Base-by-base conservation (phyloP, 176 grass and related monocot genomes). In the Zea luxurians region DNA sequence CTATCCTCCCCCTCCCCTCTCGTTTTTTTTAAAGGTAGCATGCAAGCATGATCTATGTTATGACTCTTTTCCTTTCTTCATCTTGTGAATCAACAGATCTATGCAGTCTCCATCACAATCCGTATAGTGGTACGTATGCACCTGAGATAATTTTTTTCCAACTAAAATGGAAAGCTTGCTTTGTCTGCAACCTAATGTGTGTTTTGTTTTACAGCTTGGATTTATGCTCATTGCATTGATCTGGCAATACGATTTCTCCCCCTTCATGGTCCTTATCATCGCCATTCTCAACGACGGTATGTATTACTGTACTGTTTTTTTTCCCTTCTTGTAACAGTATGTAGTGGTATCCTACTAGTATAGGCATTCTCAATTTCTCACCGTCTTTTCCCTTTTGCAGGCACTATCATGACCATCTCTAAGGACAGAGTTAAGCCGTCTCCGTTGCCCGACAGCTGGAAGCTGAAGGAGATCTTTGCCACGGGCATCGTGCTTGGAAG, bases 191-290 rank as follows among this genome's bases (percentile, higher is more conserved):
- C 40, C 18, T 84, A 43, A 83, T 43, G 21, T 64, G 42, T 53
- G 48, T 73, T 73, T 68, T 35, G 7, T 73, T 70, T 84, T 90
- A 53, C 77, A 97, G 94, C 63, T 94, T 85, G 94, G 94, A 6
- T 97, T 97, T 55, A 3, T 97, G 94, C 91, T 97, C 68, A 97
- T 97, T 82, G 94, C 94, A 2, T 47, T 97, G 85, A 97, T 97
- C 78, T 97, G 94, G 94, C 84, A 90, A 74, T 97, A 75, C 3
- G 94, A 97, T 47, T 97, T 97, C 75, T 93, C 94, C 4, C 94
- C 94, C 48, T 97, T 97, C 77, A 97, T 97, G 94, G 91, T 97
- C 77, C 89, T 97, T 78, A 97, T 97, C 77, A 97, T 97, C 37
- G 94, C 94, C 89, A 94, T 97, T 75, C 94, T 97, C 61, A 97